Evolutionary conservation across 805 yeast genomes (phyloP).

Genomic region (Lachancea waltii): DNA sequence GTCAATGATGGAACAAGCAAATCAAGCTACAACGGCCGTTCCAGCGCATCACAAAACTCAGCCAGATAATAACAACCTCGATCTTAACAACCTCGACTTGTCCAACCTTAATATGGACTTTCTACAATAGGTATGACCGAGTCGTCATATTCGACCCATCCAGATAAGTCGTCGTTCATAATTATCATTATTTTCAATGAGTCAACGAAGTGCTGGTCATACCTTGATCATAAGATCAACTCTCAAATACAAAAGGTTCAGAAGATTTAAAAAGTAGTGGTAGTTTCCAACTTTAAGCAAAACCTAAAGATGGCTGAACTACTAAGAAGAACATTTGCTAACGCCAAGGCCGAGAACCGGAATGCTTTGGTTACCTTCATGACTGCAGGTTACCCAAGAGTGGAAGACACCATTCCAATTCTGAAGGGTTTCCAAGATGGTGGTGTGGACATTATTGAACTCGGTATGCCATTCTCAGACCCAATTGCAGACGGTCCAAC

Average conservation of each 20-base stretch:
- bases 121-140: conserved; percentile 11
- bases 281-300: no score
- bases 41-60: conserved; percentile 6
- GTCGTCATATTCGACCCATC: no score
- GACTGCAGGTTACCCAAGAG: conserved; percentile 90
- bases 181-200: no score
- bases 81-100: conserved; percentile 26
- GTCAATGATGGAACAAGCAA: conserved; percentile 10
- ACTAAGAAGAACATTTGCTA: conserved; percentile 48
- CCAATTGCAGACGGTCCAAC: conserved; percentile 99
- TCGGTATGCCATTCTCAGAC: conserved; percentile 95
- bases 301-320: conserved; percentile 26
- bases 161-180: no score
- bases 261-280: no score
- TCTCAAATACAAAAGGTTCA: no score
- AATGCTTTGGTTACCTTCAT: conserved; percentile 85
- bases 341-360: conserved; percentile 59
- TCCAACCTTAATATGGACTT: conserved; percentile 29
- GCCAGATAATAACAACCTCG: conserved; percentile 14
- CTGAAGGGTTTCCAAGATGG: conserved; percentile 86
- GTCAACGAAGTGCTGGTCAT: no score
- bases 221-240: no score
- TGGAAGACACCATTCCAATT: conserved; percentile 82
- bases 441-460: conserved; percentile 91
- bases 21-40: conserved; percentile 2